Evolutionary conservation across 2,329 filamentous ascomycete species (phyloP).

Genomic region (Blumeriella jaapii): DNA sequence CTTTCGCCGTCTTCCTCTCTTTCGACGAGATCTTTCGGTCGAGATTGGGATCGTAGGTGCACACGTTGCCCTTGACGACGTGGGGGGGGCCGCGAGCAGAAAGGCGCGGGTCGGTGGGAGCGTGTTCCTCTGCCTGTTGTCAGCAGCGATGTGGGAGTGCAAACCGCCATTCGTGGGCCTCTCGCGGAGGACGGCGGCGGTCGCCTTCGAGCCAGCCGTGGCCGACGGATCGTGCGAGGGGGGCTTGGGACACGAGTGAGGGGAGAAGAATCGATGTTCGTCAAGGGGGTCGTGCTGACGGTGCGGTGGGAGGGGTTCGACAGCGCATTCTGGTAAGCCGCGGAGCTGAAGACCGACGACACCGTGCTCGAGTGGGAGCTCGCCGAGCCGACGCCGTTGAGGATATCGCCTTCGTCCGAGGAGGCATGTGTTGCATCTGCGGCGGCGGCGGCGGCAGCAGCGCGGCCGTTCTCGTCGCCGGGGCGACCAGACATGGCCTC

Average conservation of each 20-base stretch:
- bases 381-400: conserved; percentile 60
- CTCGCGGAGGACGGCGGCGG: conserved; percentile 23
- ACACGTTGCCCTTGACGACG: conserved; percentile 44
- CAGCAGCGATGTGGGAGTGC: conserved; percentile 13
- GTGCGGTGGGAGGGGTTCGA: conserved; percentile 26
- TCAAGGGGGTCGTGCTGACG: conserved; percentile 49
- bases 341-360: conserved; percentile 57
- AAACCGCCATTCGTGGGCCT: conserved; percentile 23
- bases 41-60: conserved; percentile 44
- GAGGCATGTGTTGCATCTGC: conserved; percentile 17
- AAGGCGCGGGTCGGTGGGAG: conserved; percentile 24
- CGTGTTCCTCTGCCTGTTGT: conserved; percentile 17
- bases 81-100: conserved; percentile 45
- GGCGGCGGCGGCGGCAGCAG: too few species aligned
- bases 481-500: conserved; percentile 22
- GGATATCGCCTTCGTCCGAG: conserved; percentile 52
- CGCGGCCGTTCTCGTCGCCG: conserved; percentile 13
- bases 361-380: conserved; percentile 60
- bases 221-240: too few species aligned
- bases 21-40: conserved; percentile 32
- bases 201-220: conserved; percentile 27
- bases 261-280: conserved; percentile 54
- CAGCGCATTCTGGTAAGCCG: conserved; percentile 19
- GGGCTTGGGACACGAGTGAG: conserved; percentile 43
- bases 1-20: conserved; percentile 46